phyloP scores from a whole-genome alignment of 805 yeast genomes.

The Candida morakotiae region DNA sequence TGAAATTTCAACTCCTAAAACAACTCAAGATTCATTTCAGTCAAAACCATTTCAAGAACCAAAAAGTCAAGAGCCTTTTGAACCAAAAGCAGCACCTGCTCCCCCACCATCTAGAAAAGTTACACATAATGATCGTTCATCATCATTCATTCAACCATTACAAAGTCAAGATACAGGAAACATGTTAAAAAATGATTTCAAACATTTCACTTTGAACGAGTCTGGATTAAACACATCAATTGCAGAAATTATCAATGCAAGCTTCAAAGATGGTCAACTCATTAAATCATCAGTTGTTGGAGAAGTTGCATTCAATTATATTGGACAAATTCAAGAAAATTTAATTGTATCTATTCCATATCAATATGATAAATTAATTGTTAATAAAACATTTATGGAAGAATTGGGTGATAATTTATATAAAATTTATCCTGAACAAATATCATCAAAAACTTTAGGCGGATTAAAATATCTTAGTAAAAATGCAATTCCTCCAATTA shows the following conservation, averaged over 20 bases:
- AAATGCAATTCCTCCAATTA: slow-evolving; percentile 52
- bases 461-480: slow-evolving; percentile 72
- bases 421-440: slow-evolving; percentile 43
- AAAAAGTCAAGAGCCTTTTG: background rate
- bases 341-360: slow-evolving; percentile 38
- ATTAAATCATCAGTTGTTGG: slow-evolving; percentile 66
- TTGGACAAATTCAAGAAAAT: slow-evolving; percentile 12
- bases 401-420: slow-evolving; percentile 30
- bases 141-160: slow-evolving; percentile 19
- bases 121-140: slow-evolving; percentile 21
- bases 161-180: slow-evolving; percentile 38
- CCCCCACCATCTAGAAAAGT: slow-evolving; percentile 59
- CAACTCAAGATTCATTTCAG: slow-evolving; percentile 9
- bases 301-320: slow-evolving; percentile 78
- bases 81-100: slow-evolving; percentile 29
- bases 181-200: slow-evolving; percentile 20
- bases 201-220: slow-evolving; percentile 27
- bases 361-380: slow-evolving; percentile 48
- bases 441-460: slow-evolving; percentile 65
- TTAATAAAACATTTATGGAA: slow-evolving; percentile 34
- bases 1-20: slow-evolving; percentile 24
- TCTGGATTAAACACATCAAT: slow-evolving; percentile 76
- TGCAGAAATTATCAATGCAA: slow-evolving; percentile 81
- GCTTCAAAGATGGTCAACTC: slow-evolving; percentile 63
- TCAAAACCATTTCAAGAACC: slow-evolving; percentile 1